phyloP scores from a whole-genome alignment of 75 land plant genomes.

The Adiantum capillusveneris region DNA sequence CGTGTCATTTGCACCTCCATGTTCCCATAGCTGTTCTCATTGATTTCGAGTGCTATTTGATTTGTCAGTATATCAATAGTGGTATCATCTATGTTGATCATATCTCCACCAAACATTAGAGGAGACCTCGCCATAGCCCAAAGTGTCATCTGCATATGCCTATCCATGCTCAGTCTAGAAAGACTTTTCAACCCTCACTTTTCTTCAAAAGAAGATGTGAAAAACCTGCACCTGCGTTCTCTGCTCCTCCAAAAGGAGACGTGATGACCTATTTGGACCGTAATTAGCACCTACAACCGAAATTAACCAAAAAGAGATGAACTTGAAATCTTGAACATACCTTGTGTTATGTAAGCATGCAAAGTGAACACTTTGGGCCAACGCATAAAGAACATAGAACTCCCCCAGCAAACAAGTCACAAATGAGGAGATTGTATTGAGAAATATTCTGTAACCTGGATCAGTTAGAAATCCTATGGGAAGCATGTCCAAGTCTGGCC shows the following conservation, averaged over 20 bases:
- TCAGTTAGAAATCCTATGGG: slow-evolving; percentile 92
- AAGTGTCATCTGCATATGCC: slow-evolving; percentile 57
- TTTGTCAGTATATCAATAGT: slow-evolving; percentile 69
- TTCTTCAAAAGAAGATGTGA: too few species aligned
- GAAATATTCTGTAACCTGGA: too few species aligned
- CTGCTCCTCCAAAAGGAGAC: slow-evolving; percentile 63
- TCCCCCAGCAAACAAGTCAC: too few species aligned
- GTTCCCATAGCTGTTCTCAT: slow-evolving; percentile 61
- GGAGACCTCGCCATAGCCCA: slow-evolving; percentile 97
- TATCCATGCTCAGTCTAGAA: too few species aligned
- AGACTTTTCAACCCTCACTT: too few species aligned
- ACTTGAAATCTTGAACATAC: too few species aligned
- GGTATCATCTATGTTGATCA: slow-evolving; percentile 51
- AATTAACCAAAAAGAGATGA: too few species aligned
- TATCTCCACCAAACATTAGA: slow-evolving; percentile 91
- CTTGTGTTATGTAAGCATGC: too few species aligned
- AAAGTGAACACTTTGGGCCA: too few species aligned
- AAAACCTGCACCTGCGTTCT: slow-evolving; percentile 53
- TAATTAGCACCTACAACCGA: slow-evolving; percentile 40
- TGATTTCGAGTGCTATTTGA: slow-evolving; percentile 66
- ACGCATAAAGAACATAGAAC: too few species aligned
- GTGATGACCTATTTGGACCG: slow-evolving; percentile 70
- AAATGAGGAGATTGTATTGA: too few species aligned
- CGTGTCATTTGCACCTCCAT: slow-evolving; percentile 81
- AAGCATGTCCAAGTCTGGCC: slow-evolving; percentile 99